Evolutionary conservation across 345 rosid genomes (phyloP), one percentile per base, ranked within the genome.

Genomic region (Capsella bursapastoris): DNA sequence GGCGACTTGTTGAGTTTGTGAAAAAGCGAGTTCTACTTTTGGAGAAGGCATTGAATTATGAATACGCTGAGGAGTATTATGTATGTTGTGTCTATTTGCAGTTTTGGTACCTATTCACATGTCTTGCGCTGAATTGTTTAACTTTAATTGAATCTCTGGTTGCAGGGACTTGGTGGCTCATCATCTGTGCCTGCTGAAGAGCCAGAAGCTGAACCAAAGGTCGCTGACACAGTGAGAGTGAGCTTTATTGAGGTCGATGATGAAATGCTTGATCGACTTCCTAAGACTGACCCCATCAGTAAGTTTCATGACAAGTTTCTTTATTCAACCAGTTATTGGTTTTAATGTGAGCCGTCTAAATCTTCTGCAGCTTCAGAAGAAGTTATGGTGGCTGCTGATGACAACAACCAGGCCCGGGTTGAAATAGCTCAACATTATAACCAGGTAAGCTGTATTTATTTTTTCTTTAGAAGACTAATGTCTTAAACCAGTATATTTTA

Each of bases 21-120:
- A 92, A 96, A 86, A 96, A 92, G 82, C 87, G 99, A 79, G 96
- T 89, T 65, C 86, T 90, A 29, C 98, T 96, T 70, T 80, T 96
- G 82, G 98, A 92, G 80, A 90, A 85, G 78, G 98, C 91, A 49
- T 81, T 92, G 41, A 83, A 82, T 64, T 86, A 89, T 1, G 97
- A 90, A 86, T 84, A 81, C 56, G 89, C 87, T 64, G 88, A 87
- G 75, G 85, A 76, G 27, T 83, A 69, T 76, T 84, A 47, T 59
- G 99, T 96, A 84, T 83, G 99, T 53, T 57, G 65, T 47, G 31
- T 69, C 45, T 35, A 13, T 47, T 6, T 55, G 10, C 50, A 40
- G 47, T 60, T 25, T 47, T 50, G 25, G 22, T 43, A 27, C 41
- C 68, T 52, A 43, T 62, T 66, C 16, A 6, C 35, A 55, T 52